Evolutionary conservation across 1,284 basidiomycete genomes (phyloP).

Genomic region (Cerioporus squamosus): DNA sequence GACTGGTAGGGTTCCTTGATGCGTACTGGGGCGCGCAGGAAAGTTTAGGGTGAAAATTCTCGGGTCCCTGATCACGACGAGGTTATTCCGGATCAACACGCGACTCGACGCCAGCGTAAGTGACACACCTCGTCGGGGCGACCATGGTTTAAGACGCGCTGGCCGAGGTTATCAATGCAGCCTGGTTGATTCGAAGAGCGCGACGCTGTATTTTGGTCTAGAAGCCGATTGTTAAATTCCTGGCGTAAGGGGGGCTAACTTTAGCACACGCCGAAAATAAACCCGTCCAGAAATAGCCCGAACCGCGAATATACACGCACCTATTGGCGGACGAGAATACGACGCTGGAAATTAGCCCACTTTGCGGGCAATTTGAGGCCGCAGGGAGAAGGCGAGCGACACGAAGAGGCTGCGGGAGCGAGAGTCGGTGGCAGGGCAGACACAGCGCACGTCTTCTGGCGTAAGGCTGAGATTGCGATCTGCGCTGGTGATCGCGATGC

Average conservation of each 20-base stretch:
- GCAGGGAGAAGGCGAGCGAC: background rate
- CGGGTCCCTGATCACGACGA: too few relatives aligned
- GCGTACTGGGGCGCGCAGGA: too few relatives aligned
- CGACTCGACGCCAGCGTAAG: too few relatives aligned
- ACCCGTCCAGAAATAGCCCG: slow-evolving; percentile 9
- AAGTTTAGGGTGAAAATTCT: too few relatives aligned
- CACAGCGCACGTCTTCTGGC: background rate
- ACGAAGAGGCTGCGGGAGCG: slow-evolving; percentile 5
- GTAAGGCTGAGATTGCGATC: slow-evolving; percentile 15
- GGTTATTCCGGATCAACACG: too few relatives aligned
- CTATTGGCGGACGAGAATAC: slow-evolving; percentile 10
- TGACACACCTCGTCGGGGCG: background rate
- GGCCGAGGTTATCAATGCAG: background rate
- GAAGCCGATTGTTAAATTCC: background rate
- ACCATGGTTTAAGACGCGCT: background rate
- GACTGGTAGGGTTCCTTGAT: too few relatives aligned
- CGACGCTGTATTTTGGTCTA: slow-evolving; percentile 6
- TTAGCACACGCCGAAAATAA: slow-evolving; percentile 13
- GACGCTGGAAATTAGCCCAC: background rate
- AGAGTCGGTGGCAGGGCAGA: slow-evolving; percentile 4
- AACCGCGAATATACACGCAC: slow-evolving; percentile 4
- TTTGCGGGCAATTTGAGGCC: slow-evolving; percentile 12
- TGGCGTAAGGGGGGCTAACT: background rate
- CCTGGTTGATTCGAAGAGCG: background rate
- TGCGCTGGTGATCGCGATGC: slow-evolving; percentile 14